A percentile compares a stretch with the other conserved stretches of the same genome.
These are phyloP conservation scores for Trifolium subterraneum DNA, from an alignment of 306 rosid species.

Conservation along the genomic window DNA sequence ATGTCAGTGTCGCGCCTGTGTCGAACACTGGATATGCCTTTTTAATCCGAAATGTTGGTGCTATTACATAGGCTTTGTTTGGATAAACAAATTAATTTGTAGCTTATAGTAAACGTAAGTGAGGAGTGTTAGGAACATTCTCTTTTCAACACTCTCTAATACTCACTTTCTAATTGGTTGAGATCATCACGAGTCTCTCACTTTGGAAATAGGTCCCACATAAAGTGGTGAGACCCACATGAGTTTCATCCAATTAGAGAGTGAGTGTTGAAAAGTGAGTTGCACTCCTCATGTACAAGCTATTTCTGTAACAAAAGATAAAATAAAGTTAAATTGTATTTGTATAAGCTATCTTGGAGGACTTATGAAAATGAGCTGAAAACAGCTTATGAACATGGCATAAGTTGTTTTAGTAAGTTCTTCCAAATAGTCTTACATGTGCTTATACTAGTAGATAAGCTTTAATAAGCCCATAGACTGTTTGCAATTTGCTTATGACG, in stretches of 20 bases:
- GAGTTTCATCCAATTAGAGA: too few relatives aligned
- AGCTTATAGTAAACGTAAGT: neutral
- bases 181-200: too few relatives aligned
- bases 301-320: neutral
- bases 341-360: neutral
- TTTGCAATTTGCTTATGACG: conserved; percentile 19
- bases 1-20: neutral
- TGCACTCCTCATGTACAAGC: neutral
- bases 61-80: neutral
- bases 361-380: neutral
- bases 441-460: neutral
- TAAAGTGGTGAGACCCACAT: too few relatives aligned
- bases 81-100: neutral
- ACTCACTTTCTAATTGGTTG: too few relatives aligned
- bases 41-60: neutral
- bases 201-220: too few relatives aligned
- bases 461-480: neutral
- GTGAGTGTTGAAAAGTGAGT: too few relatives aligned
- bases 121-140: too few relatives aligned
- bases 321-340: neutral
- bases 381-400: neutral
- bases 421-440: neutral
- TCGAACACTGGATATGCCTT: neutral
- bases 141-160: too few relatives aligned
- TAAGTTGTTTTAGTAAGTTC: too few relatives aligned